A percentile compares a stretch with the other conserved stretches of the same genome.
phyloP scores from a whole-genome alignment of 106 monocot genomes.

The Amphibolis antarctica region DNA sequence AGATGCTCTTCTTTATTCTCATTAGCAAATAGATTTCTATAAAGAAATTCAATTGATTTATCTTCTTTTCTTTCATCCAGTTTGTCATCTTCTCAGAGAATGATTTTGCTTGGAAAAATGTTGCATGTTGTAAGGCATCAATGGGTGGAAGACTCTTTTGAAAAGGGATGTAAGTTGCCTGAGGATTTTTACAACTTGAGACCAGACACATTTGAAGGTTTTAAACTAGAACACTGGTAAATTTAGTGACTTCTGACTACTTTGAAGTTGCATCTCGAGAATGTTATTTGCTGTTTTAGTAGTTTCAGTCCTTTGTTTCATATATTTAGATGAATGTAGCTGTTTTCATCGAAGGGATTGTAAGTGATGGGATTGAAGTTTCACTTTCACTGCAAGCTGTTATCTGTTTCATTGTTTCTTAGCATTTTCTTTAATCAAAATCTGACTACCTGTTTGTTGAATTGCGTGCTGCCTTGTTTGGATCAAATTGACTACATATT shows the following conservation, averaged over 20 bases:
- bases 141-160: constrained; percentile 84
- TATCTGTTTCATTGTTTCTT: too few species aligned
- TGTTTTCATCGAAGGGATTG: background rate
- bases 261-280: background rate
- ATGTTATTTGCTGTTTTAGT: background rate
- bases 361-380: too few species aligned
- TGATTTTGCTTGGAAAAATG: constrained; percentile 33
- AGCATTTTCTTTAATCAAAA: too few species aligned
- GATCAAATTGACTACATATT: too few species aligned
- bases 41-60: background rate
- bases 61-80: constrained; percentile 26
- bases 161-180: constrained; percentile 31
- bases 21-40: too few species aligned
- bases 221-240: constrained; percentile 41
- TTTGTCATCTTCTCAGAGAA: constrained; percentile 37
- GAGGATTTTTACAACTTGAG: constrained; percentile 68
- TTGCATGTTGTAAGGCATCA: constrained; percentile 55
- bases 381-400: too few species aligned
- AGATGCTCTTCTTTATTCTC: too few species aligned
- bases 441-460: too few species aligned
- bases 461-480: too few species aligned
- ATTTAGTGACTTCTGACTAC: background rate
- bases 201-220: constrained; percentile 50
- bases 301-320: background rate
- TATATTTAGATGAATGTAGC: too few species aligned